Base-by-base conservation (phyloP, 1,139 yeast genomes). In the Nakaseomyces sp. region DNA sequence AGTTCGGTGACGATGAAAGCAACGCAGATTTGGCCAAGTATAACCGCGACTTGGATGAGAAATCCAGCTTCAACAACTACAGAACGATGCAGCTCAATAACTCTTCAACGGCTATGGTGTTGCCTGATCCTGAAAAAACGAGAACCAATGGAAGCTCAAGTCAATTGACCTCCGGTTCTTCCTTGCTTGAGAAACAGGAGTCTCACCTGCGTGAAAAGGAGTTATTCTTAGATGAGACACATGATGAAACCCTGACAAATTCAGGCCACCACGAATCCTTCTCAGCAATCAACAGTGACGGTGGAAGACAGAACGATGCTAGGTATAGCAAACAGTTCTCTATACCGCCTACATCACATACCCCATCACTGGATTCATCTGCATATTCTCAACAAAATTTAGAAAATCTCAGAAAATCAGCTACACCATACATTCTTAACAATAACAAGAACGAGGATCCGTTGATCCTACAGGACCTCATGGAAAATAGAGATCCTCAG, bases 251-350 rank as follows among this genome's bases (percentile, higher is more conserved):
- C 8, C 18, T 20, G 15, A 26, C 26, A 10, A 29, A 29, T 9
- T 30, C 35, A 25, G 37, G 24, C 7, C 25, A 30, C 13, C 35
- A 47, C 3, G 55, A 51, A 15, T 47, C 57, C n/a, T 55, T 47
- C 40, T 55, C 59, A 9, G 57, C 50, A 9, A 55, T 55, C 28
- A 50, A 53, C 17, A 48, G 47, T 22, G 53, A 48, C 18, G 32
- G 38, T 17, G 44, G 40, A n/a, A 12, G 40, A 37, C 18, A 20
- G 6, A n/a, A 18, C 33, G 2, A 40, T 24, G 12, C 26, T n/a
- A 40, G 30, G 15, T 30, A 39, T n/a, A 30, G 28, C 18, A 25
- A 25, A 19, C 28, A 39, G 13, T 39, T 30, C 37, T 30, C 35
- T 17, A 12, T 30, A 17, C 37, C 30, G 10, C 20, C 41, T 18